Conservation (phyloP, 768 basidiomycete species). For the Hirschioporus abietinus region DNA sequence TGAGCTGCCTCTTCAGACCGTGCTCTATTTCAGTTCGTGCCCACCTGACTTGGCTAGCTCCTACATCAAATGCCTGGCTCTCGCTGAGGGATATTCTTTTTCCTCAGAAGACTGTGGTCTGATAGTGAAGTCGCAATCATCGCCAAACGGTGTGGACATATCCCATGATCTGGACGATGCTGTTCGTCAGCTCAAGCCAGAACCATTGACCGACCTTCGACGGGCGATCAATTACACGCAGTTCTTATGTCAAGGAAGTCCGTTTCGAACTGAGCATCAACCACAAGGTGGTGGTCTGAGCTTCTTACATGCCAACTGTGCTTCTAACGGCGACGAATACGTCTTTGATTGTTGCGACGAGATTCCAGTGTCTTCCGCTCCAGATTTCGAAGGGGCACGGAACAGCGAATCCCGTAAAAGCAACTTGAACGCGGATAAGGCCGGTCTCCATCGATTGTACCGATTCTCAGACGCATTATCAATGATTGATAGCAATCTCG, state of each 20-base stretch:
- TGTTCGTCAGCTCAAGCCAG: slow-evolving; percentile 24
- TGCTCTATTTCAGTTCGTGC: slow-evolving; percentile 61
- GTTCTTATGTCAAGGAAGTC: slow-evolving; percentile 31
- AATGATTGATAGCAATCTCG: background rate
- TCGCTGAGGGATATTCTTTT: slow-evolving; percentile 47
- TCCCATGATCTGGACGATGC: slow-evolving; percentile 31
- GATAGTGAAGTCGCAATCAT: background rate
- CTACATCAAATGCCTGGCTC: slow-evolving; percentile 63
- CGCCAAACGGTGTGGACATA: slow-evolving; percentile 19
- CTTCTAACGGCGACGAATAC: background rate
- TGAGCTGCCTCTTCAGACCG: slow-evolving; percentile 74
- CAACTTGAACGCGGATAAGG: background rate
- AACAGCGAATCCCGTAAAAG: background rate
- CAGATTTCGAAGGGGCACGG: slow-evolving; percentile 12
- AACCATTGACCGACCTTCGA: slow-evolving; percentile 52
- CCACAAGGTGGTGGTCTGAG: background rate
- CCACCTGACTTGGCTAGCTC: slow-evolving; percentile 48
- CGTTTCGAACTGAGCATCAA: background rate
- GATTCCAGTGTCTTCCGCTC: background rate
- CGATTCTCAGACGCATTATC: background rate
- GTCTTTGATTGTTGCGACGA: background rate
- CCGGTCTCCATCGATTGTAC: background rate
- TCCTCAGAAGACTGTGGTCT: slow-evolving; percentile 33
- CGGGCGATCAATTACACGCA: slow-evolving; percentile 60
- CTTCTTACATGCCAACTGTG: background rate